Evolutionary conservation across 2,329 filamentous ascomycete genomes (phyloP), one percentile per base, ranked within the genome.

Genomic region (Apiospora phragmitis): DNA sequence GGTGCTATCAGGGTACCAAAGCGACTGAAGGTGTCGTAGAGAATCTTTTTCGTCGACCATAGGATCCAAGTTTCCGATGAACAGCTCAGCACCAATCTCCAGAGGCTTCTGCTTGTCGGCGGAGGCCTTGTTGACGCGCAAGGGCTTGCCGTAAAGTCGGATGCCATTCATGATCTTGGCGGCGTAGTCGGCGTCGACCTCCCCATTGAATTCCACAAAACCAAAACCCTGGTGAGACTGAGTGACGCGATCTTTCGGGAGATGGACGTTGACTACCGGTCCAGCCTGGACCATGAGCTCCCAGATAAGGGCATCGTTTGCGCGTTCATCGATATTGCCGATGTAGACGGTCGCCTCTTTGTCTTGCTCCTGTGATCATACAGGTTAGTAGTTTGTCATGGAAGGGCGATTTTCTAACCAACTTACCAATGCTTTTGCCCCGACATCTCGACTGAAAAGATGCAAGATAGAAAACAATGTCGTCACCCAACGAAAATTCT

Each of bases 321-420:
- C 93, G 81, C 96, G 94, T 86, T 99, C 96, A 85, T 99, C 96
- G 78, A 99, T 94, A 82, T 98, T 98, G 80, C 96, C 96, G 76
- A 98, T 94, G 83, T 99, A 99, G 81, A 98, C 93, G 55, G 96
- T 98, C 76, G 94, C 94, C 84, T 98, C 95, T 83, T 98, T 98
- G 83, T 98, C 95, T 86, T 98, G 95, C 81, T 98, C 94, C 93
- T 95, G 24, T n/a, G 69, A 68, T 74, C 51, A 67, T 72, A 73
- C 65, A 76, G 73, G 79, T 77, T 77, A 72, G 80, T 73, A 35
- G 35, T 73, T 32, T n/a, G 67, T 42, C 8, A 38, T 26, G 38
- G n/a, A 29, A 21, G 8, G 42, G 3, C 4, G 18, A 7, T 29
- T 18, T 9, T 35, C 26, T 38, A 29, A 18, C 1, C 5, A 8